Conservation (phyloP, 1,284 basidiomycete species). For the Ganoderma meredithae region DNA sequence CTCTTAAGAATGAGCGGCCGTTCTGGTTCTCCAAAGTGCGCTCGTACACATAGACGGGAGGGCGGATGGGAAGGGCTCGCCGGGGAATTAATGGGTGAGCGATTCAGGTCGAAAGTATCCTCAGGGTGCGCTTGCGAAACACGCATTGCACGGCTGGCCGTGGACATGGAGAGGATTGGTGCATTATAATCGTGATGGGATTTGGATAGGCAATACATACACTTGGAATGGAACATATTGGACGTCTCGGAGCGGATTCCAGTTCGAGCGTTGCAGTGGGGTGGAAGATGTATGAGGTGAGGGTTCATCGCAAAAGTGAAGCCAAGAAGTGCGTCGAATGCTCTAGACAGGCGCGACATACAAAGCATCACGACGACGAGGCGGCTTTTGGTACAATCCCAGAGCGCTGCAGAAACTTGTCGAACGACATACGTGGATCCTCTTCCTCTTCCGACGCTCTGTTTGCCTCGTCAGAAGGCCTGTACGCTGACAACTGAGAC, state of each 20-base stretch:
- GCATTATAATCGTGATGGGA: not conserved
- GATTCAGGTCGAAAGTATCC: no score
- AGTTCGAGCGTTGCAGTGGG: not conserved
- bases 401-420: constrained; percentile 73
- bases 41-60: constrained; percentile 49
- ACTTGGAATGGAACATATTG: no score
- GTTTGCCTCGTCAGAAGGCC: not conserved
- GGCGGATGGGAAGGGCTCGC: no score
- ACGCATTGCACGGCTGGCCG: no score
- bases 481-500: not conserved
- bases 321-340: not conserved
- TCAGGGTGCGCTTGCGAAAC: not conserved
- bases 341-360: not conserved
- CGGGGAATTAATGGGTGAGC: no score
- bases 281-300: not conserved
- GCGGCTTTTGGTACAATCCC: constrained; percentile 34
- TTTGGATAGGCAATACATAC: no score
- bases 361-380: constrained; percentile 6
- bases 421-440: constrained; percentile 77
- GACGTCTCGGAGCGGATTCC: no score
- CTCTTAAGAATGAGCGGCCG: constrained; percentile 84
- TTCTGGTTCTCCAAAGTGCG: constrained; percentile 93
- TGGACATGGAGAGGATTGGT: not conserved
- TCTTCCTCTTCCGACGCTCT: constrained; percentile 77
- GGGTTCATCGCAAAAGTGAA: not conserved